Evolutionary conservation across 2,329 filamentous ascomycete genomes (phyloP).

Genomic region (Fusarium buxicola): DNA sequence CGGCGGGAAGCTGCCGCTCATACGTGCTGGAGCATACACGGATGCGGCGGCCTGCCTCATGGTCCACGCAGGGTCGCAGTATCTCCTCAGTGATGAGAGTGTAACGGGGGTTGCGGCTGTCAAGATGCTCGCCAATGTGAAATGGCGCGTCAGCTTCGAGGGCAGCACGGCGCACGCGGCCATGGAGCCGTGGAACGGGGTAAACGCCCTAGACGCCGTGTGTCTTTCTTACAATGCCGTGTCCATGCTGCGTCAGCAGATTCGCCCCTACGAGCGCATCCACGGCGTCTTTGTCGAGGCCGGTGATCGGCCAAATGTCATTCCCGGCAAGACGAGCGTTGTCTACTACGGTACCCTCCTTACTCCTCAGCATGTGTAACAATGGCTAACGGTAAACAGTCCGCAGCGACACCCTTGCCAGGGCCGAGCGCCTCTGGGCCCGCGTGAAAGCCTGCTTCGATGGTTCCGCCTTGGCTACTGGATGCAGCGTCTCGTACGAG

Average conservation of each 20-base stretch:
- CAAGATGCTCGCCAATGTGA: slow-evolving; percentile 12
- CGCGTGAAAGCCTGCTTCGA: slow-evolving; percentile 10
- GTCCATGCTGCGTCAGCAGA: slow-evolving; percentile 21
- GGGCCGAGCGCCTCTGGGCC: not conserved
- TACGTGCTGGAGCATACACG: slow-evolving; percentile 12
- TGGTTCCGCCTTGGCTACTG: slow-evolving; percentile 16
- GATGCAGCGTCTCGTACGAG: slow-evolving; percentile 5
- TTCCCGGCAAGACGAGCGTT: not conserved
- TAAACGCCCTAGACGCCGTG: slow-evolving; percentile 21
- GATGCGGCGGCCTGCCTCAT: slow-evolving; percentile 10
- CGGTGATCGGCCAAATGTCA: slow-evolving; percentile 6
- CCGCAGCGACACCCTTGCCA: slow-evolving; percentile 3
- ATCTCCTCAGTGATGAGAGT: not conserved
- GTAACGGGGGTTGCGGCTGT: not conserved
- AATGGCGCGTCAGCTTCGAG: slow-evolving; percentile 1
- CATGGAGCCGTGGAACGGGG: slow-evolving; percentile 16
- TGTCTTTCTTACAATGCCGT: slow-evolving; percentile 11
- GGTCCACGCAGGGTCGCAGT: not conserved
- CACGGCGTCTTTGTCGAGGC: slow-evolving; percentile 23
- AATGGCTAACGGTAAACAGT: not conserved
- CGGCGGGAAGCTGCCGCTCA: slow-evolving; percentile 12
- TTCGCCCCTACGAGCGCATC: slow-evolving; percentile 9
- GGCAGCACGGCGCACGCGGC: slow-evolving; percentile 18
- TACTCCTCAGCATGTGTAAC: not conserved
- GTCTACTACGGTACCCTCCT: not conserved